phyloP scores from a whole-genome alignment of 2,329 filamentous ascomycete genomes.

The Epichloe typhina region DNA sequence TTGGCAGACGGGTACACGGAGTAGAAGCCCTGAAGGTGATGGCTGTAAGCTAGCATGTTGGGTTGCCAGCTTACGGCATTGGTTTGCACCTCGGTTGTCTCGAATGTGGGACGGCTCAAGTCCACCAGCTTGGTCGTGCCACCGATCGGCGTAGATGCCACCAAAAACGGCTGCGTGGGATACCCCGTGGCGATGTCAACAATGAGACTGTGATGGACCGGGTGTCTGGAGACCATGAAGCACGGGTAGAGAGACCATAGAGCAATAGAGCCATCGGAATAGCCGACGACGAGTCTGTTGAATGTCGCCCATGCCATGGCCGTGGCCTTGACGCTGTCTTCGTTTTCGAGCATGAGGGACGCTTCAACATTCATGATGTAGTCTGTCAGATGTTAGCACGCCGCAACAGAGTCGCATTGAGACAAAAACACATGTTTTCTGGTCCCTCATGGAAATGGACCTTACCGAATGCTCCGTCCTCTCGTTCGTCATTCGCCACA shows the following conservation, averaged over 20 bases:
- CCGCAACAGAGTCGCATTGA: conserved; percentile 5
- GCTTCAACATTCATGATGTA: conserved; percentile 11
- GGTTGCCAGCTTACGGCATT: conserved; percentile 39
- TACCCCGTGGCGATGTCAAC: conserved; percentile 43
- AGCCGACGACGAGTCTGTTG: conserved; percentile 41
- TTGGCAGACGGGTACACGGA: conserved; percentile 37
- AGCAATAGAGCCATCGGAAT: conserved; percentile 41
- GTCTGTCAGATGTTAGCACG: neutral
- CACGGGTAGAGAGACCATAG: conserved; percentile 42
- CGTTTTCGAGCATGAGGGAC: conserved; percentile 29
- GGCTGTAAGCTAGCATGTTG: conserved; percentile 39
- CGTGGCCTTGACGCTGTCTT: conserved; percentile 35
- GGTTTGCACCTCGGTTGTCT: conserved; percentile 39
- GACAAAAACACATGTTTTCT: too few relatives aligned
- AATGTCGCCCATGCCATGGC: conserved; percentile 41
- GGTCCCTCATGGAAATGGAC: too few relatives aligned
- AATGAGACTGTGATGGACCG: conserved; percentile 39
- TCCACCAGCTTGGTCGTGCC: conserved; percentile 41
- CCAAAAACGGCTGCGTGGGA: conserved; percentile 40
- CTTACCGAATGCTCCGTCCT: conserved; percentile 29
- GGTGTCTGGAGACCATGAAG: conserved; percentile 35
- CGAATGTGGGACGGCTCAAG: conserved; percentile 36
- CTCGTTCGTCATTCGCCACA: conserved; percentile 20
- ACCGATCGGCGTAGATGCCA: conserved; percentile 42
- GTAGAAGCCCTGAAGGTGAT: conserved; percentile 42